phyloP scores from a whole-genome alignment of 2,329 filamentous ascomycete species.

The Pseudogymnoascus sp. region DNA sequence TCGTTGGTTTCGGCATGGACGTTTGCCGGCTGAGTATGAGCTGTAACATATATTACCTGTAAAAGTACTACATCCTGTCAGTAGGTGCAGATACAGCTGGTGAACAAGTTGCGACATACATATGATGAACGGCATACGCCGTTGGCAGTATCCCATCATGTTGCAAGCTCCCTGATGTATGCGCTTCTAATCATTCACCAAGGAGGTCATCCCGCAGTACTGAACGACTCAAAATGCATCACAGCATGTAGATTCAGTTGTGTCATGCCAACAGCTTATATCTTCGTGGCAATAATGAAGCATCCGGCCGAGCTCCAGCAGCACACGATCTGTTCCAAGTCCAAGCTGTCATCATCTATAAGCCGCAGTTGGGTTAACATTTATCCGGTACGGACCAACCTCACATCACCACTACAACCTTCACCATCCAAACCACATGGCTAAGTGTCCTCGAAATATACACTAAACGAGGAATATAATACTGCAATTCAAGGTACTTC shows the following conservation, averaged over 20 bases:
- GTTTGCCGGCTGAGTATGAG: constrained; percentile 12
- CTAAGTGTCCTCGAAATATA: background rate
- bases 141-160: constrained; percentile 25
- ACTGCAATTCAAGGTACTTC: background rate
- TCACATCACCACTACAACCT: background rate
- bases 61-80: constrained; percentile 12
- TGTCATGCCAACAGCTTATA: constrained; percentile 6
- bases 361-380: constrained; percentile 6
- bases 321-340: constrained; percentile 6
- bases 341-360: constrained; percentile 10
- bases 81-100: background rate
- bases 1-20: background rate
- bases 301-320: background rate
- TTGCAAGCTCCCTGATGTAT: constrained; percentile 13
- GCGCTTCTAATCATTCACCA: background rate
- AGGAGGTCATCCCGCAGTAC: constrained; percentile 2
- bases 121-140: constrained; percentile 26
- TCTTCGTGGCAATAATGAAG: background rate
- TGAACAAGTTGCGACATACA: constrained; percentile 18
- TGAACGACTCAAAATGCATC: background rate
- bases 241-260: background rate
- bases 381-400: background rate
- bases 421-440: background rate
- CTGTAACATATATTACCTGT: constrained; percentile 18
- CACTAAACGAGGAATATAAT: background rate